Conservation (phyloP, 495 filamentous ascomycete genomes). For the Xylaria acuta region DNA sequence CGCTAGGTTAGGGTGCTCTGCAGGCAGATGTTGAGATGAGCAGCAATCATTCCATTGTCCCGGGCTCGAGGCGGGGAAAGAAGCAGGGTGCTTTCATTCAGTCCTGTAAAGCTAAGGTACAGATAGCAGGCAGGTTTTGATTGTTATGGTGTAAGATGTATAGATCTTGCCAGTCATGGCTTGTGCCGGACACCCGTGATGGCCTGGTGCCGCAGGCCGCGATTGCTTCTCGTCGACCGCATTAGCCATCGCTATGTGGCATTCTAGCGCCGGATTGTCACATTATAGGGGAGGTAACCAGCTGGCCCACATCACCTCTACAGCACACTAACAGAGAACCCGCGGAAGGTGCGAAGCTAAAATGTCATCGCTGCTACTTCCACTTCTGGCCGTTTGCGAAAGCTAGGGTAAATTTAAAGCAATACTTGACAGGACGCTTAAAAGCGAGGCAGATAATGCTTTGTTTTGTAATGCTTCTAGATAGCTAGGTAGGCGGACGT, state of each 20-base stretch:
- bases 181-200: conserved; percentile 19
- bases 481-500: neutral
- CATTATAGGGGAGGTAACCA: neutral
- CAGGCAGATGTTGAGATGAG: neutral
- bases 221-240: conserved; percentile 1
- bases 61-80: neutral
- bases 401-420: neutral
- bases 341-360: neutral
- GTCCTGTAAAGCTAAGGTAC: neutral
- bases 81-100: neutral
- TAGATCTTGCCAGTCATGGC: conserved; percentile 2
- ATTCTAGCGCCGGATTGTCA: neutral
- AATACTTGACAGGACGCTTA: neutral
- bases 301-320: neutral
- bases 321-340: neutral
- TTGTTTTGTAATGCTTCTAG: neutral
- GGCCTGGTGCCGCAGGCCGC: conserved; percentile 18
- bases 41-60: neutral
- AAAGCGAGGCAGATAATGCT: neutral
- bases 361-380: neutral
- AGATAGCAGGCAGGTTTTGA: neutral
- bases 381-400: neutral
- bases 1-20: neutral
- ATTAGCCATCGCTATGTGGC: neutral
- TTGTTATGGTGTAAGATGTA: conserved; percentile 2